Evolutionary conservation across 2,329 filamentous ascomycete genomes (phyloP).

Genomic region (Colletotrichum cuscutae): DNA sequence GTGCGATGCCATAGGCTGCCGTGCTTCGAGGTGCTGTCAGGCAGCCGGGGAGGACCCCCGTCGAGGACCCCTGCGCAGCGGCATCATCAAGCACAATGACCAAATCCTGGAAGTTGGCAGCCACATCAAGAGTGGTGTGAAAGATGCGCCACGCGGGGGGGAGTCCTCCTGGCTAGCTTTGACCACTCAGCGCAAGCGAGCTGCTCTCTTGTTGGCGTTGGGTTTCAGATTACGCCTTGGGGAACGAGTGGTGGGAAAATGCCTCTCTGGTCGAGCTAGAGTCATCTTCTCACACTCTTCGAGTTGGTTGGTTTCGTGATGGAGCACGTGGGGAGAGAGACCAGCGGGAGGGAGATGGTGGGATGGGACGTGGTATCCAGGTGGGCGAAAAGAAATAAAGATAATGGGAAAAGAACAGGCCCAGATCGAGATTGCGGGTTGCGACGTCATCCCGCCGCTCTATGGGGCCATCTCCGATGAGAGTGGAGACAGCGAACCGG

Average conservation of each 20-base stretch:
- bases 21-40: background rate
- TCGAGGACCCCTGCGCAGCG: slow-evolving; percentile 20
- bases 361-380: background rate
- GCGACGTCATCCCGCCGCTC: slow-evolving; percentile 30
- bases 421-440: slow-evolving; percentile 31
- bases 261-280: background rate
- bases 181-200: background rate
- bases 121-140: slow-evolving; percentile 12
- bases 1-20: slow-evolving; percentile 27
- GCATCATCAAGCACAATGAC: slow-evolving; percentile 20
- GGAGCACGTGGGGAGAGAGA: slow-evolving; percentile 1
- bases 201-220: background rate
- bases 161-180: background rate
- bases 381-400: background rate
- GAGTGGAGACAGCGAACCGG: background rate
- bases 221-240: slow-evolving; percentile 1
- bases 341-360: background rate
- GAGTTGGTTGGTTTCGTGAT: slow-evolving; percentile 3
- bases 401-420: slow-evolving; percentile 3
- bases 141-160: slow-evolving; percentile 17
- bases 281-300: background rate
- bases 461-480: background rate
- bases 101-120: slow-evolving; percentile 34
- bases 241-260: background rate
- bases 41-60: slow-evolving; percentile 19